Conservation (phyloP, 2,329 filamentous ascomycete genomes). For the Botrytis deweyae region DNA sequence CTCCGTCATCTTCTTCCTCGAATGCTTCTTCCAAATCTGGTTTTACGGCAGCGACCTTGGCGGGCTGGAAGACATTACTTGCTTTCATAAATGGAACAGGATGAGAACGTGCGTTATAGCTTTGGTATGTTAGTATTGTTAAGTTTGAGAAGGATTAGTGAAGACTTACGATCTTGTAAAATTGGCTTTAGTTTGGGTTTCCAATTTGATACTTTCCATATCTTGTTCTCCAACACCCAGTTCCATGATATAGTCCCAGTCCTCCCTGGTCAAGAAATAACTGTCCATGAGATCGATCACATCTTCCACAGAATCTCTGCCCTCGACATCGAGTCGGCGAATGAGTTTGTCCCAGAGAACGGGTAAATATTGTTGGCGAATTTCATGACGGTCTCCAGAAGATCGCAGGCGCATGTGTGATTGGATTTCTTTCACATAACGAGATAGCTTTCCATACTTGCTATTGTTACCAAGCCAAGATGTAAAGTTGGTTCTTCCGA, state of each 20-base stretch:
- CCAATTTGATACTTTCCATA: conserved; percentile 72
- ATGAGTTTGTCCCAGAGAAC: conserved; percentile 80
- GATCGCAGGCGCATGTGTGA: conserved; percentile 92
- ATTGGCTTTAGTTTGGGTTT: conserved; percentile 79
- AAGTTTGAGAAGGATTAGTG: not conserved
- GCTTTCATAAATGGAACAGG: conserved; percentile 97
- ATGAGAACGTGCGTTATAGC: conserved; percentile 83
- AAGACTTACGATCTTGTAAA: conserved; percentile 81
- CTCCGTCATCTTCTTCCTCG: conserved; percentile 81
- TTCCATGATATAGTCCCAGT: conserved; percentile 91
- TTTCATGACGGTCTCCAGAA: conserved; percentile 88
- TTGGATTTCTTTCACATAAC: conserved; percentile 89
- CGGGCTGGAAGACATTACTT: conserved; percentile 69
- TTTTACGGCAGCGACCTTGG: conserved; percentile 68
- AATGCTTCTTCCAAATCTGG: conserved; percentile 96
- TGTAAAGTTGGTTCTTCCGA: conserved; percentile 73
- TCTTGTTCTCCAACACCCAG: conserved; percentile 84
- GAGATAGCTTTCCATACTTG: conserved; percentile 73
- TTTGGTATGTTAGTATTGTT: conserved; percentile 39
- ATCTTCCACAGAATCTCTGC: conserved; percentile 76
- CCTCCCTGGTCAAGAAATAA: conserved; percentile 91
- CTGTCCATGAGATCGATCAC: conserved; percentile 96
- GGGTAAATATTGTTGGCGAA: conserved; percentile 92
- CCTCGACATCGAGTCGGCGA: conserved; percentile 70
- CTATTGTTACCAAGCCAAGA: conserved; percentile 95